Evolutionary conservation across 2,329 filamentous ascomycete species (phyloP).

Genomic region (Trichophyton schoenleinii): DNA sequence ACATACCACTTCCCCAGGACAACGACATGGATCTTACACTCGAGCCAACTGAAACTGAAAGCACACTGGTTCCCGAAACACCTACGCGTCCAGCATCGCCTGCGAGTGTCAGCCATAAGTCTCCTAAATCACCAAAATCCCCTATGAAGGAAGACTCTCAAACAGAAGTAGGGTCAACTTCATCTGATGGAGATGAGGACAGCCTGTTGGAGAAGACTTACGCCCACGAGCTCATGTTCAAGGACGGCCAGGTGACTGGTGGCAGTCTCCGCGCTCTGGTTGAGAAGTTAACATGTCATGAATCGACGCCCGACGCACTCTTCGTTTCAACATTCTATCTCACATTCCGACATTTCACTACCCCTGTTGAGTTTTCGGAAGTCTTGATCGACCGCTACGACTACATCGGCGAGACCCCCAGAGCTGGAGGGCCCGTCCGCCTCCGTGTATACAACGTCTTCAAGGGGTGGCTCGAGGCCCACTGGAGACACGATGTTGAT

Average conservation of each 20-base stretch:
- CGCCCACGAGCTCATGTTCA: constrained; percentile 85
- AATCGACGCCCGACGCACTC: constrained; percentile 78
- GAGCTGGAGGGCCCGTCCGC: constrained; percentile 66
- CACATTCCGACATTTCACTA: constrained; percentile 87
- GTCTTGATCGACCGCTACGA: constrained; percentile 84
- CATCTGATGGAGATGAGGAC: constrained; percentile 65
- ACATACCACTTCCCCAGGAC: constrained; percentile 22
- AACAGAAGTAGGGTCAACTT: constrained; percentile 47
- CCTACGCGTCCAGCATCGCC: constrained; percentile 5
- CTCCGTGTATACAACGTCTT: constrained; percentile 91
- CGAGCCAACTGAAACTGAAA: constrained; percentile 20
- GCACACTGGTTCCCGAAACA: constrained; percentile 12
- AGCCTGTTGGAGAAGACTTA: constrained; percentile 84
- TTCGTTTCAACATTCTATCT: constrained; percentile 94
- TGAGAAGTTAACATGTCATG: constrained; percentile 86
- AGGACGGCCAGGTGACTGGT: constrained; percentile 87
- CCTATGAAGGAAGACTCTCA: constrained; percentile 55
- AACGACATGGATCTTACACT: not conserved
- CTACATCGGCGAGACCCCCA: constrained; percentile 67
- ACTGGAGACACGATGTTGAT: constrained; percentile 80
- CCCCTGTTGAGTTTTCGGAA: constrained; percentile 64
- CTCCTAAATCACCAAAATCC: constrained; percentile 48
- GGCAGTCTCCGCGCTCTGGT: constrained; percentile 81
- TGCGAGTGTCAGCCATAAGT: constrained; percentile 42
- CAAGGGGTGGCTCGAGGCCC: constrained; percentile 93